Percentiles rank a stretch among this genome's conserved stretches.
phyloP scores from a whole-genome alignment of 2,329 filamentous ascomycete species.

The Pseudocercospora cruenta region DNA sequence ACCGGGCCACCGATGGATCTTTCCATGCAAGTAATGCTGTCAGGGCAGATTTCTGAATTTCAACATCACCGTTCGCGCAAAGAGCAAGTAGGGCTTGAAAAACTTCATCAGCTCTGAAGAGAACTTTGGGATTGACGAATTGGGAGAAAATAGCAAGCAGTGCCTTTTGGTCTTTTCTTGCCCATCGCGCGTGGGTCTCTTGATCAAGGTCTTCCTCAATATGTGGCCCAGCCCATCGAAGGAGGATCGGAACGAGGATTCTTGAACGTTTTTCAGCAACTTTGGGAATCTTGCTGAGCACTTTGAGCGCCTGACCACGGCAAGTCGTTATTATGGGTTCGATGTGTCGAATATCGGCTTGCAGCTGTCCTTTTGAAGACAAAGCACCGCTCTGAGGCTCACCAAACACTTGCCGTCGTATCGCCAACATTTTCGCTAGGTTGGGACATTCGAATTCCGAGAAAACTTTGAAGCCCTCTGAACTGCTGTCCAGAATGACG shows the following conservation, averaged over 20 bases:
- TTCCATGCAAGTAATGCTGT: conserved; percentile 92
- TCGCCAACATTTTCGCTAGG: conserved; percentile 61
- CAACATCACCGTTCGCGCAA: conserved; percentile 83
- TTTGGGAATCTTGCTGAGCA: conserved; percentile 72
- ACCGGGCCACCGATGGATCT: conserved; percentile 70
- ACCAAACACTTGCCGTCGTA: conserved; percentile 57
- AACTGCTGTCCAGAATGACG: conserved; percentile 22
- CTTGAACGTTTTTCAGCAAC: conserved; percentile 86
- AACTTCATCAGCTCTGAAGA: conserved; percentile 78
- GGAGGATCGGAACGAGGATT: conserved; percentile 79
- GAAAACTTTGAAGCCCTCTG: conserved; percentile 43
- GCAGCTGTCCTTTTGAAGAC: conserved; percentile 21
- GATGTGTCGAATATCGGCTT: conserved; percentile 17
- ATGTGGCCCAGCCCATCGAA: conserved; percentile 74
- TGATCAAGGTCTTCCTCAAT: conserved; percentile 22
- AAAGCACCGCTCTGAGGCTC: conserved; percentile 47
- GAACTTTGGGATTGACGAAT: conserved; percentile 81
- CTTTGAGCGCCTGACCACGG: conserved; percentile 75
- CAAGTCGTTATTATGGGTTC: conserved; percentile 25
- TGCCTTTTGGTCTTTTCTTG: conserved; percentile 78
- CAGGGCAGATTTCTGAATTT: conserved; percentile 82
- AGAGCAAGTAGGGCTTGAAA: conserved; percentile 74
- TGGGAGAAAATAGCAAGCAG: conserved; percentile 80
- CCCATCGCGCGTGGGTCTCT: conserved; percentile 56
- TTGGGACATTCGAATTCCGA: conserved; percentile 88